A percentile compares a stretch with the other conserved stretches of the same genome.
Conservation (phyloP, 495 filamentous ascomycete genomes). For the Lentithecium fluviatile region DNA sequence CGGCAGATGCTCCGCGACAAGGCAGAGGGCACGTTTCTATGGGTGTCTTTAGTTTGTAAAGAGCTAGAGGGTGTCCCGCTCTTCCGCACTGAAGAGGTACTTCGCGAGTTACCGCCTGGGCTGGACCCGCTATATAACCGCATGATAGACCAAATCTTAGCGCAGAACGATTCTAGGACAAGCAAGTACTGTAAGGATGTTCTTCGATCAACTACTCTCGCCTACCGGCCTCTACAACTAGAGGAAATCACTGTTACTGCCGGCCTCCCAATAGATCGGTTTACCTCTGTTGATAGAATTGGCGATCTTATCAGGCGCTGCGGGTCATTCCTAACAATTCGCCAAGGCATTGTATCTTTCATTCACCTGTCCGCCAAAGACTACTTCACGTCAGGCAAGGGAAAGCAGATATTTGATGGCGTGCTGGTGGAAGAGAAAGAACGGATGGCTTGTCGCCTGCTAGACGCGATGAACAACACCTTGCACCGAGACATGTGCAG, state of each 20-base stretch:
- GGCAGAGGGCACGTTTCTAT: slow-evolving; percentile 13
- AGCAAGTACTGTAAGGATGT: slow-evolving; percentile 14
- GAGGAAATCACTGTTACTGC: slow-evolving; percentile 14
- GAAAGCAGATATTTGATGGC: slow-evolving; percentile 25
- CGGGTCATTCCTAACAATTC: slow-evolving; percentile 18
- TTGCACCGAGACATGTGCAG: slow-evolving; percentile 35
- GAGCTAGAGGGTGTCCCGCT: slow-evolving; percentile 22
- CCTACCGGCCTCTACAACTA: slow-evolving; percentile 8
- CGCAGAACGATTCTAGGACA: slow-evolving; percentile 35
- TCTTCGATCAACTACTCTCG: slow-evolving; percentile 14
- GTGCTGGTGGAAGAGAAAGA: slow-evolving; percentile 9
- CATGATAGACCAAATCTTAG: slow-evolving; percentile 40
- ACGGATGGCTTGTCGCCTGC: slow-evolving; percentile 11
- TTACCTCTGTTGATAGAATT: slow-evolving; percentile 10
- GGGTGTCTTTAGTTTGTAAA: slow-evolving; percentile 34
- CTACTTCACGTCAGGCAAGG: slow-evolving; percentile 11
- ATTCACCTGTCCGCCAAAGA: slow-evolving; percentile 22
- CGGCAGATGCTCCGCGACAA: slow-evolving; percentile 12
- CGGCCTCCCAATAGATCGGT: neutral
- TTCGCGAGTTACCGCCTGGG: slow-evolving; percentile 35
- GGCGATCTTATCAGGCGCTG: slow-evolving; percentile 16
- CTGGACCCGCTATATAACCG: slow-evolving; percentile 39
- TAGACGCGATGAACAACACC: slow-evolving; percentile 21
- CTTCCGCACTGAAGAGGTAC: slow-evolving; percentile 4
- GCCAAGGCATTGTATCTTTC: slow-evolving; percentile 10